Evolutionary conservation across 331 rosid genomes (phyloP).

Genomic region (Malus hybrid): DNA sequence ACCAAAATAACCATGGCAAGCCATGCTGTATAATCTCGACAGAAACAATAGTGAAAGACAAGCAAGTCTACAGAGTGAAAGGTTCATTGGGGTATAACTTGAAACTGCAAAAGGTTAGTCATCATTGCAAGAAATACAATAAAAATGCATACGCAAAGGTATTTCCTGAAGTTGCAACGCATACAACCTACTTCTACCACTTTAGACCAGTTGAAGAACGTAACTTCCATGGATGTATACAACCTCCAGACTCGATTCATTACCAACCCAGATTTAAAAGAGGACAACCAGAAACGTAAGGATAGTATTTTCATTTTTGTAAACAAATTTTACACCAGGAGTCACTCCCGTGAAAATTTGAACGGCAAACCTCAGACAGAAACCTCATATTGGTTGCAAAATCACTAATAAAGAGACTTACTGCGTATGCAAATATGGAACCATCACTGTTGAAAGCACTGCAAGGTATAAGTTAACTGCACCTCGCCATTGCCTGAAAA

Average conservation of each 20-base stretch:
- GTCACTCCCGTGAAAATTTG: neutral
- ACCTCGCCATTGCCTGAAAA: slow-evolving; percentile 85
- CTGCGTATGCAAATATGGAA: slow-evolving; percentile 80
- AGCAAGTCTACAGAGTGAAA: neutral
- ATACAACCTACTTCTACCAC: neutral
- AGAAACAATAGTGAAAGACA: neutral
- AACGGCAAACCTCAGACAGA: neutral
- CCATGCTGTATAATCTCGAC: too few species aligned
- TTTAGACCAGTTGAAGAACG: neutral
- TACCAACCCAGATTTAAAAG: neutral
- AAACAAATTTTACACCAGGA: neutral
- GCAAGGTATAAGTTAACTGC: slow-evolving; percentile 86
- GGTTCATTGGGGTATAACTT: neutral
- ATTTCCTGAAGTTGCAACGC: neutral
- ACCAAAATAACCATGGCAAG: neutral
- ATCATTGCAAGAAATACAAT: neutral
- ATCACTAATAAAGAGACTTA: slow-evolving; percentile 15
- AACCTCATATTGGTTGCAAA: neutral
- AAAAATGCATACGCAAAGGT: neutral
- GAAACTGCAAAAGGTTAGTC: neutral
- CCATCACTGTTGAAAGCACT: slow-evolving; percentile 87
- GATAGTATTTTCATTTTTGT: neutral
- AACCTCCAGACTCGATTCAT: neutral
- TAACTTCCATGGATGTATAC: neutral
- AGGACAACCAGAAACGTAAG: neutral